Evolutionary conservation across 2,329 filamentous ascomycete genomes (phyloP), one percentile per base, ranked within the genome.

Genomic region (Penicillium nordicum): DNA sequence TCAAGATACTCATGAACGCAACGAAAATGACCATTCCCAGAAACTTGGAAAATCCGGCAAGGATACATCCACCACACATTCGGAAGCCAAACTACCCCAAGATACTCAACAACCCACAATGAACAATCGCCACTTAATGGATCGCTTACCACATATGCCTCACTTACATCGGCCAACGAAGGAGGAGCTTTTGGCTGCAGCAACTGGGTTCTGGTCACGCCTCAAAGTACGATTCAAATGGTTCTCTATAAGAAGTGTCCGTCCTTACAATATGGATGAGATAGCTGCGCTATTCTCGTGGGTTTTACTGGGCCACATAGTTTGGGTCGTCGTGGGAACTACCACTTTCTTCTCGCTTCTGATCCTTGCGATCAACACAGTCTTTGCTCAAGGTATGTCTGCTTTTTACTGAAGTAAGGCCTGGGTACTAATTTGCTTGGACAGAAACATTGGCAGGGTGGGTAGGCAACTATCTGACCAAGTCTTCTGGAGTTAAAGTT

Each of bases 271-370:
- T 73, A 84, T 88, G 23, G 94, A 99, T 72, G 94, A 99, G 76
- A 97, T 96, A 80, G 90, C 92, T 44, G 94, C 94, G 4, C 93
- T 99, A 61, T 85, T 91, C 51, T 97, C 94, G 2, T 97, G 93
- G 93, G 88, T 99, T 60, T 83, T 97, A 60, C 82, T 97, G 52
- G 94, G 93, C 0, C 94, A 99, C 74, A 80, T 99, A 9, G 84
- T 96, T 11, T 99, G 94, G 94, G 85, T 99, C 65, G 82, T 97
- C n/a, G 82, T 97, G 30, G 94, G 94, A 52, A 99, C 94, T 0
- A 99, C 94, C 0, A 97, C 94, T 0, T 99, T 99, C 74, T 92
- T 97, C 74, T 97, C 93, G 5, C 79, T 97, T 53, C 77, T 93
- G 18, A 96, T 99, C 53, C 84, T 96, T 63, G 85, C 90, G 9